Base-by-base conservation (phyloP, 257 asterid genomes). In the Solanum lignicaule region DNA sequence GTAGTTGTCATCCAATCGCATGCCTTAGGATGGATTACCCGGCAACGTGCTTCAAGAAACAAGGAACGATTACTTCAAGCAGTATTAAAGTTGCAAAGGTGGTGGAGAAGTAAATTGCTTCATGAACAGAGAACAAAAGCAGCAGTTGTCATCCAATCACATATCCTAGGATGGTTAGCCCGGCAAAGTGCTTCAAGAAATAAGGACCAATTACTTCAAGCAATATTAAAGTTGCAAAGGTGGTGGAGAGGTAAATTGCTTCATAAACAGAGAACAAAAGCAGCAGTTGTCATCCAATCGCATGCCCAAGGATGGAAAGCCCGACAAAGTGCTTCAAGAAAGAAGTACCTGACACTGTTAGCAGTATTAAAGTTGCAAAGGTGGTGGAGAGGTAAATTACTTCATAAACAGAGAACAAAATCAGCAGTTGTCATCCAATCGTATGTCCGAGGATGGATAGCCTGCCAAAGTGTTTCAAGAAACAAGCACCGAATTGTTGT, bases 371-470 rank as follows among this genome's bases (percentile, higher is more conserved):
- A 93, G 93, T 89, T 97, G 93, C 99, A 95, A 90, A 94, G 94
- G 90, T 93, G 95, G 97, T 94, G 99, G 98, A 94, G 96, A 90
- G 82, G 82, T 35, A 91, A 91, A 87, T 89, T 93, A 20, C 91
- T 84, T 46, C 81, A 68, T 46, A 91, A 90, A 84, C 84, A 84
- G 69, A 85, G 89, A 90, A 89, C 93, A 86, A 89, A 86, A 79
- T 91, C 96, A 23, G 97, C 93, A 46, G 86, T 94, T 90, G 84
- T 92, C 83, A 94, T 95, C 89, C 99, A 97, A 87, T 92, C 96
- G 36, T 91, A 93, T 89, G 72, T 92, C 85, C 95, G 98, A 73
- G 94, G 94, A 87, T 94, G 98, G 98, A 69, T 86, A 36, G 93
- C 94, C 38, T 91, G 94, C 87, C 87, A 87, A 89, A 88, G 84